These are phyloP conservation scores for Kluyveromyces dobzhanskii DNA, from an alignment of 805 yeast species.

Conservation along the genomic window DNA sequence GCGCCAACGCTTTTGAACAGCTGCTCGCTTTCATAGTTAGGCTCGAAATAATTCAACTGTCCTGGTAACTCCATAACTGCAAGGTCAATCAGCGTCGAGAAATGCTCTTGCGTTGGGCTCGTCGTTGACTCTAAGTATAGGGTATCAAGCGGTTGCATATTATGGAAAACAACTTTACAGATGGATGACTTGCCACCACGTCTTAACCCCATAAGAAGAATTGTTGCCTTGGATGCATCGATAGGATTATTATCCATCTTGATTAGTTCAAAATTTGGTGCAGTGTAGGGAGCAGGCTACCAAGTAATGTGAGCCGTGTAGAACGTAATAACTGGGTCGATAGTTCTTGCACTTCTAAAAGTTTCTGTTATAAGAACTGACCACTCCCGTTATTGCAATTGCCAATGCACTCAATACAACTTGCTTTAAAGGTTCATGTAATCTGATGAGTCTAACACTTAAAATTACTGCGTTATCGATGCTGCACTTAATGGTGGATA, in stretches of 20 bases:
- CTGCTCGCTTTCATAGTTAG: slow-evolving; percentile 68
- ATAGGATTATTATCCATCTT: slow-evolving; percentile 1
- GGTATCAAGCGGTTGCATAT: slow-evolving; percentile 93
- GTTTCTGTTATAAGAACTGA: no score
- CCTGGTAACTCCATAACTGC: slow-evolving; percentile 95
- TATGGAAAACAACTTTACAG: slow-evolving; percentile 90
- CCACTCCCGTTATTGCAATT: no score
- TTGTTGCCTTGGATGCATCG: slow-evolving; percentile 61
- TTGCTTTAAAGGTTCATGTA: no score
- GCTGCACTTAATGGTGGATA: no score
- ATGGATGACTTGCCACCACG: slow-evolving; percentile 91
- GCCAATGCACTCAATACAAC: no score
- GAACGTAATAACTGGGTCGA: no score
- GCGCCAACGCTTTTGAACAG: slow-evolving; percentile 81
- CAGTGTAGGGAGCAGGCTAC: no score
- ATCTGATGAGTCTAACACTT: no score
- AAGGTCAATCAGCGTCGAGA: slow-evolving; percentile 74
- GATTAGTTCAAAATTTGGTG: no score
- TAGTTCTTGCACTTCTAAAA: no score
- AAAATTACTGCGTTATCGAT: no score
- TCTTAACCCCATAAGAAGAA: slow-evolving; percentile 81
- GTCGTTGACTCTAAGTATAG: slow-evolving; percentile 84
- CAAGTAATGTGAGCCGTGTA: no score
- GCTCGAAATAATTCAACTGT: slow-evolving; percentile 82
- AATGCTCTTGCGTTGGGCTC: slow-evolving; percentile 78